Base-by-base conservation (phyloP, 352 stramenopile genomes). In the Phytophthora aleatoria region DNA sequence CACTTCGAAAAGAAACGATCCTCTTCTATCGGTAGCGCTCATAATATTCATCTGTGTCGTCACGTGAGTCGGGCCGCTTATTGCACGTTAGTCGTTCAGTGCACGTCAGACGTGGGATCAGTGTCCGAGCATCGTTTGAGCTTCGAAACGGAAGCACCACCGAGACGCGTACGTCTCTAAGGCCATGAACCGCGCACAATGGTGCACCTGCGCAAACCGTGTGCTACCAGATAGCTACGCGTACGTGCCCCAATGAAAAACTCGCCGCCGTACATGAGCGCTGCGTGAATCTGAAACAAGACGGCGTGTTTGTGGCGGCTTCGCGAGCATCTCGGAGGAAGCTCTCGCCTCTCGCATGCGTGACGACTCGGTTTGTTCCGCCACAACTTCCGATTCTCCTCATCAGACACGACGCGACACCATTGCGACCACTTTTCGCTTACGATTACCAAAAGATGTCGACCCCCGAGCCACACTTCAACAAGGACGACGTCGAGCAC, bases 391-490 rank as follows among this genome's bases (percentile, higher is more conserved):
- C 48, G 20, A 51, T 26, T 62, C 35, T 58, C 9, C 31, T 41
- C 58, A 61, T 58, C 58, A 64, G 51, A 64, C 24, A 50, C 50
- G 50, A 63, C 64, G 41, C 42, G 16, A n/a, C 31, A 42, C 6
- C 53, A 67, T 48, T 41, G 24, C 36, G n/a, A 52, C 33, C 30
- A 53, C 20, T 38, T 36, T 35, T 55, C 41, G 24, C 27, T 64
- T 68, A 60, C 64, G 59, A 69, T 27, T 53, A 64, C 53, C 53
- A 65, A 64, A 55, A 64, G n/a, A 69, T 64, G 59, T 64, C 43
- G 27, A 59, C 20, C 15, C 35, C 33, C 33, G 33, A 38, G 33
- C 33, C 45, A 62, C 35, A 36, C 57, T 58, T 41, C 51, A 38
- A 45, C 39, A n/a, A 61, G 5, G 57, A 61, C n/a, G 47, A 69